These are phyloP conservation scores for Colletotrichum sp. DNA, from an alignment of 2,329 filamentous ascomycete genomes.

Conservation along the genomic window DNA sequence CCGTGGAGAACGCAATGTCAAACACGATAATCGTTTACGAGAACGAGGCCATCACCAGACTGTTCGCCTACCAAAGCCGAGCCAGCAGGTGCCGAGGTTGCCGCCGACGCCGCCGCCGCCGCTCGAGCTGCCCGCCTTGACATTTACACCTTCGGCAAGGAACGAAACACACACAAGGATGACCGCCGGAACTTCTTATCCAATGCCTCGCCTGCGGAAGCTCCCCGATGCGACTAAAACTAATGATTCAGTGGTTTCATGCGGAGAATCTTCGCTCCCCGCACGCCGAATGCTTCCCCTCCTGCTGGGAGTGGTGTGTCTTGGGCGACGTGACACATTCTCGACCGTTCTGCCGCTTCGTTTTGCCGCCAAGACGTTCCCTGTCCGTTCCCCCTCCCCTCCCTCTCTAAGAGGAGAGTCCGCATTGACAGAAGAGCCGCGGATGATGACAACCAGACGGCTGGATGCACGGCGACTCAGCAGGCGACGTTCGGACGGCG, in stretches of 20 bases:
- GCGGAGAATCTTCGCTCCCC: background rate
- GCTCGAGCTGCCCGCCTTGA: background rate
- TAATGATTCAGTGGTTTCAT: slow-evolving; percentile 5
- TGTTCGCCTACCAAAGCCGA: background rate
- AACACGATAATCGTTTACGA: background rate
- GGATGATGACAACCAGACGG: background rate
- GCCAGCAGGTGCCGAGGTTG: background rate
- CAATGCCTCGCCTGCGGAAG: background rate
- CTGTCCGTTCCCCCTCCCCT: background rate
- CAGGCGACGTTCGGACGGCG: background rate
- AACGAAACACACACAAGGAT: background rate
- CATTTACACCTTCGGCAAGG: background rate
- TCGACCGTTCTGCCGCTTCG: background rate
- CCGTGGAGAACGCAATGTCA: background rate
- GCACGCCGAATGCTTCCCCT: background rate
- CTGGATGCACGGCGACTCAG: background rate
- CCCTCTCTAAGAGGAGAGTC: background rate
- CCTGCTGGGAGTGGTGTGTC: background rate
- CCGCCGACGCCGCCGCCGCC: background rate
- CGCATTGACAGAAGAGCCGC: background rate
- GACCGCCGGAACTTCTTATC: background rate
- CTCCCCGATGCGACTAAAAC: background rate
- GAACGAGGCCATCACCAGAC: background rate
- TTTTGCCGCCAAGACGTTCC: background rate
- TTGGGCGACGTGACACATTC: background rate